Conservation (phyloP, 1,284 basidiomycete genomes). For the Apiotrichum veenhuisii region DNA sequence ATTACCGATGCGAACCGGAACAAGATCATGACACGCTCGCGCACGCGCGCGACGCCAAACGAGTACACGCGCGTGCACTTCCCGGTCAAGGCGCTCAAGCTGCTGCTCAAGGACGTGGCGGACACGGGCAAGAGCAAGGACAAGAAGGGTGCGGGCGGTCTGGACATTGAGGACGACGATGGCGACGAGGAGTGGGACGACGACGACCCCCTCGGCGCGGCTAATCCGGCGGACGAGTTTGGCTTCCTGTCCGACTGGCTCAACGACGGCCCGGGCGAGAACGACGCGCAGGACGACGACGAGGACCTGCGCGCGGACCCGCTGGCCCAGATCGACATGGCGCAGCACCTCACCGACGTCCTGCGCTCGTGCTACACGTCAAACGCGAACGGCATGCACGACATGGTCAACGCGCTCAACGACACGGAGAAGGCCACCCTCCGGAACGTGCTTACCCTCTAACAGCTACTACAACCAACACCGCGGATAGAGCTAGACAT, state of each 20-base stretch:
- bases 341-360: constrained; percentile 51
- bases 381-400: constrained; percentile 64
- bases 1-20: constrained; percentile 72
- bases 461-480: not conserved
- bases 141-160: constrained; percentile 57
- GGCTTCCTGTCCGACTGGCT: constrained; percentile 51
- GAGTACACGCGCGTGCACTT: constrained; percentile 82
- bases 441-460: constrained; percentile 55
- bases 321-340: constrained; percentile 81
- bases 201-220: constrained; percentile 57
- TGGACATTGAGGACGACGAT: constrained; percentile 64
- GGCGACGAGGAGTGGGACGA: constrained; percentile 81
- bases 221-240: constrained; percentile 48
- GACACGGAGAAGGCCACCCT: constrained; percentile 68
- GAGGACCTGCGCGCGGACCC: constrained; percentile 84
- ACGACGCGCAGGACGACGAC: constrained; percentile 73
- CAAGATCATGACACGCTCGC: constrained; percentile 92
- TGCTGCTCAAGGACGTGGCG: constrained; percentile 78
- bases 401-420: constrained; percentile 62
- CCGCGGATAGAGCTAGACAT: not conserved
- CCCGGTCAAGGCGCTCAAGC: constrained; percentile 85
- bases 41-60: constrained; percentile 75
- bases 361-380: constrained; percentile 64
- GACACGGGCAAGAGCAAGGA: constrained; percentile 62
- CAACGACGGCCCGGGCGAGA: constrained; percentile 67